Evolutionary conservation across 2,329 filamentous ascomycete genomes (phyloP).

Genomic region (Pseudocercospora ulei): DNA sequence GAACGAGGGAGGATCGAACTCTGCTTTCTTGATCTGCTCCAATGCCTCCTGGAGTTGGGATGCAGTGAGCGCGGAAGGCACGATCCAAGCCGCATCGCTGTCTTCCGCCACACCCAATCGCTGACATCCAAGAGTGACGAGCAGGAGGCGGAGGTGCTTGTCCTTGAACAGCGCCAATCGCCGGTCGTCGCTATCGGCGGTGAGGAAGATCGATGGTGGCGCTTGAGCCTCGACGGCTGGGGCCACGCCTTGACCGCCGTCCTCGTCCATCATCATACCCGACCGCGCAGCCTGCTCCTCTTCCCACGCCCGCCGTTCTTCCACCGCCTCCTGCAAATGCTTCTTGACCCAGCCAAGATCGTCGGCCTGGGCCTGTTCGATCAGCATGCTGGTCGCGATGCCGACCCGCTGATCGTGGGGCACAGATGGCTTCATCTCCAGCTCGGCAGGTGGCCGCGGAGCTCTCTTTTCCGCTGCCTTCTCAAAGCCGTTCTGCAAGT

Average conservation of each 20-base stretch:
- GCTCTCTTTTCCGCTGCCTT: conserved; percentile 60
- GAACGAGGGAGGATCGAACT: conserved; percentile 67
- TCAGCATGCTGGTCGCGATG: conserved; percentile 66
- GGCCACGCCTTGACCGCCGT: conserved; percentile 25
- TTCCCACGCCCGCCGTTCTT: conserved; percentile 69
- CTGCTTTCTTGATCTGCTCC: conserved; percentile 64
- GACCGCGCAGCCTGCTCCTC: conserved; percentile 55
- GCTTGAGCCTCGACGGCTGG: conserved; percentile 31
- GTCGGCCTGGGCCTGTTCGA: conserved; percentile 68
- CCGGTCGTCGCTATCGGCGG: conserved; percentile 55
- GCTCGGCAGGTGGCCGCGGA: conserved; percentile 62
- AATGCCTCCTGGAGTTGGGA: conserved; percentile 57
- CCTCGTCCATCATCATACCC: conserved; percentile 28
- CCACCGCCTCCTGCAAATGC: conserved; percentile 56
- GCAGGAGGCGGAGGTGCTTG: conserved; percentile 71
- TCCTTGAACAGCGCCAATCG: conserved; percentile 79
- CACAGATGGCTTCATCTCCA: conserved; percentile 68
- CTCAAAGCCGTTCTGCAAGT: conserved; percentile 82
- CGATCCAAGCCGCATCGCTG: conserved; percentile 64
- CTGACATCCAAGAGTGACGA: conserved; percentile 64
- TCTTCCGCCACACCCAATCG: conserved; percentile 59
- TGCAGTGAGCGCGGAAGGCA: conserved; percentile 58
- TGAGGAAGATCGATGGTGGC: conserved; percentile 48
- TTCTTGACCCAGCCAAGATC: conserved; percentile 74
- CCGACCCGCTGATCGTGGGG: conserved; percentile 58